Base-by-base conservation (phyloP, 441 rosid genomes). In the Erysimum cheiri region DNA sequence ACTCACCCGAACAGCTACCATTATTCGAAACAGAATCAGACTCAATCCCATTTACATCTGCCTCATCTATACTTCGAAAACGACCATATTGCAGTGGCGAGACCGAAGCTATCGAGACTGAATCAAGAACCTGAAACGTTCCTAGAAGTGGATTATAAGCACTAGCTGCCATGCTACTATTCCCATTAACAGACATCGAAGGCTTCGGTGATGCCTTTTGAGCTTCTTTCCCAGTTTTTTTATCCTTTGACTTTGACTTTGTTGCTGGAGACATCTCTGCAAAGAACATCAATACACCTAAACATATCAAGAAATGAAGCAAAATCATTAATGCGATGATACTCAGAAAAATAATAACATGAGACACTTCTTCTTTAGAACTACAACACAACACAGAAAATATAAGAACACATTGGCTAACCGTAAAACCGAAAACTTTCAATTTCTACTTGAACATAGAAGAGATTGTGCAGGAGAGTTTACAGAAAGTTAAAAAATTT, bases 1-100 rank as follows among this genome's bases (percentile, higher is more conserved):
- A 91, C 72, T 91, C 97, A 29, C 97, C 92, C 4, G 97, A 91
- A 80, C 94, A 88, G 80, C 97, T 91, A 76, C 87, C 91, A 28
- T 87, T 91, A 46, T 88, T 91, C 8, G 94, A 91, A 69, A 88
- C 77, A 29, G 92, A 81, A 80, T 91, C 94, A 71, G 80, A 87
- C 75, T 88, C 94, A 28, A 82, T 55, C 69, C 85, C 84, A 39
- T 73, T 79, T 69, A 84, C 88, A 48, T 88, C 92, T 9, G 80
- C 73, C 64, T 87, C 97, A 78, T 90, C 96, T 72, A 85, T 85
- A 60, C 79, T 88, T 54, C 78, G 80, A 63, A 86, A 86, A 59
- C 84, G 88, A 49, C 88, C 86, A 79, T 83, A 85, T 3, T 85
- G 85, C 60, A 81, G 43, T 4, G 81, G 78, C 0, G 83, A 77